Conservation (phyloP, 768 basidiomycete genomes). For the Tylopilus subfusipes region DNA sequence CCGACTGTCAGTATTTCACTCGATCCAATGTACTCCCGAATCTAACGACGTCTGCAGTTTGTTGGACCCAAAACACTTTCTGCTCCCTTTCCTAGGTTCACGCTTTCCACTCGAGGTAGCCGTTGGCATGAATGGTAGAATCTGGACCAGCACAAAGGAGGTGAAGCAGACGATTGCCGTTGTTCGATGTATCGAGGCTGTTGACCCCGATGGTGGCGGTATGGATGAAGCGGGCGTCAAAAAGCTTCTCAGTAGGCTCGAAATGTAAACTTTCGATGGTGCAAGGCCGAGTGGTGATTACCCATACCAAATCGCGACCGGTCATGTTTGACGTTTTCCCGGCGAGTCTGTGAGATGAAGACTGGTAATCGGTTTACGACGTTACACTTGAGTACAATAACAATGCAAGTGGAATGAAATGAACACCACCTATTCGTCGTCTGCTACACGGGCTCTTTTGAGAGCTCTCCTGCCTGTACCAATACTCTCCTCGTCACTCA, state of each 20-base stretch:
- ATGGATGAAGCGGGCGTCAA: conserved; percentile 53
- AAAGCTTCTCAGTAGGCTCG: conserved; percentile 47
- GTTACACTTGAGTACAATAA: conserved; percentile 7
- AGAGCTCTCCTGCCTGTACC: conserved; percentile 55
- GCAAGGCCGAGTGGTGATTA: neutral
- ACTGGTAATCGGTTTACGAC: neutral
- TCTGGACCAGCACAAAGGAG: conserved; percentile 83
- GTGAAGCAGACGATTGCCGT: conserved; percentile 70
- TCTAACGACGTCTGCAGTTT: conserved; percentile 45
- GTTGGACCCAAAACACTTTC: conserved; percentile 75
- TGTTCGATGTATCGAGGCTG: conserved; percentile 75
- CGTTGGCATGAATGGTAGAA: conserved; percentile 86
- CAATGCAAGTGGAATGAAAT: neutral
- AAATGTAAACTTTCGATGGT: conserved; percentile 28
- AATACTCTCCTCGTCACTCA: conserved; percentile 64
- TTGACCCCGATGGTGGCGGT: conserved; percentile 70
- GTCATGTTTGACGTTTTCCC: neutral
- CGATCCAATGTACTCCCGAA: neutral
- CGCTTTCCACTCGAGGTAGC: conserved; percentile 85
- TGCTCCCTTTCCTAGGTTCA: conserved; percentile 76
- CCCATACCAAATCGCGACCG: neutral
- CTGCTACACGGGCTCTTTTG: conserved; percentile 64
- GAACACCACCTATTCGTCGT: conserved; percentile 52
- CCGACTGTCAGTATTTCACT: conserved; percentile 58
- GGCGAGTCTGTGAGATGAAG: neutral